Evolutionary conservation across 805 yeast genomes (phyloP).

Genomic region (Nematodospora valgi): DNA sequence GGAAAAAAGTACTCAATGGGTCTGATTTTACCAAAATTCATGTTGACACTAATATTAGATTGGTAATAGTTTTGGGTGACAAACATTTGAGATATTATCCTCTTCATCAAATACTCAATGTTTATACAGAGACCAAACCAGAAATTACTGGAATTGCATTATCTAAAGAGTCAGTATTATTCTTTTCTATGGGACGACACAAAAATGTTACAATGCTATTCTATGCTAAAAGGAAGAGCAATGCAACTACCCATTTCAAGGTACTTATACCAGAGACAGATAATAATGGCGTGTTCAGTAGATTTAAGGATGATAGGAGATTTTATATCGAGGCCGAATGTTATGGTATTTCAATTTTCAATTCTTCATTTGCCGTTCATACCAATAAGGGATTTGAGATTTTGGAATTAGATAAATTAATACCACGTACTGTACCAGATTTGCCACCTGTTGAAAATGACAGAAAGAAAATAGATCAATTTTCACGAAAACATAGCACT

Average conservation of each 20-base stretch:
- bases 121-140: conserved; percentile 45
- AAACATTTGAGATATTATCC: conserved; percentile 59
- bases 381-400: conserved; percentile 66
- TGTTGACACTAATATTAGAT: conserved; percentile 53
- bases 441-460: conserved; percentile 24
- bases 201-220: conserved; percentile 56
- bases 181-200: conserved; percentile 69
- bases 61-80: conserved; percentile 57
- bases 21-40: conserved; percentile 54
- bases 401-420: conserved; percentile 53
- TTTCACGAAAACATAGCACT: conserved; percentile 15
- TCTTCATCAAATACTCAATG: conserved; percentile 57
- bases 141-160: conserved; percentile 45
- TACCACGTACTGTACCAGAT: conserved; percentile 58
- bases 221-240: conserved; percentile 51
- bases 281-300: conserved; percentile 44
- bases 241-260: conserved; percentile 48
- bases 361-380: conserved; percentile 64
- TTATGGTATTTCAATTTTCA: conserved; percentile 58
- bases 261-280: conserved; percentile 57
- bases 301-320: conserved; percentile 37
- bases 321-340: conserved; percentile 56
- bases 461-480: conserved; percentile 27
- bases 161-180: conserved; percentile 47
- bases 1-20: conserved; percentile 59